Percentiles rank a stretch among this genome's conserved stretches.
These are phyloP conservation scores for Fusarium tjaetaba DNA, from an alignment of 2,329 filamentous ascomycete species.

Conservation along the genomic window DNA sequence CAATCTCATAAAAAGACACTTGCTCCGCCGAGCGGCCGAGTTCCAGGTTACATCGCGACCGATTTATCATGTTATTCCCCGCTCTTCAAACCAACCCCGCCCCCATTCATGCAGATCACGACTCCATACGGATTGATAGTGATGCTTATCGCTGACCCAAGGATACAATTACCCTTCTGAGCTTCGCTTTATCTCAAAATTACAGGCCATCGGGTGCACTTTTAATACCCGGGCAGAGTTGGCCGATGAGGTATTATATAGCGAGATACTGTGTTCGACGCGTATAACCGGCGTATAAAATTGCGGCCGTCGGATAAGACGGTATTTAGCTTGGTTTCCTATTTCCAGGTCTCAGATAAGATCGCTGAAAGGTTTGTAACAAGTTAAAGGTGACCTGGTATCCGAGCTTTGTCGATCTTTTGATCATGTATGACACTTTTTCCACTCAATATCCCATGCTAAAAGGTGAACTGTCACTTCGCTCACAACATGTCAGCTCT, in stretches of 20 bases:
- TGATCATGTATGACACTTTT: neutral
- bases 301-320: neutral
- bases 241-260: neutral
- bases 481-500: neutral
- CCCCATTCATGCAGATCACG: neutral
- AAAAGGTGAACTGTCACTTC: rapidly evolving
- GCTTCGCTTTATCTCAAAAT: neutral
- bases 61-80: neutral
- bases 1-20: neutral
- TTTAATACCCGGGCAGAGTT: neutral
- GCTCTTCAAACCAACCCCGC: neutral
- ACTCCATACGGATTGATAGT: neutral
- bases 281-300: neutral
- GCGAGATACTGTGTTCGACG: rapidly evolving
- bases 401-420: neutral
- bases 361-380: neutral
- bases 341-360: neutral
- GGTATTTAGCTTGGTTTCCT: neutral
- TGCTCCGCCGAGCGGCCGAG: neutral
- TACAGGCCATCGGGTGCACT: neutral
- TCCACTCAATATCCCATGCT: no score
- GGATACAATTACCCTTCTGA: neutral
- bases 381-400: neutral
- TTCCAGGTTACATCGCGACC: neutral
- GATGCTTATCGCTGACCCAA: neutral